Evolutionary conservation across 108 stramenopile genomes (phyloP), one percentile per base, ranked within the genome.

Genomic region (Pseudonitzschia delicatissima): DNA sequence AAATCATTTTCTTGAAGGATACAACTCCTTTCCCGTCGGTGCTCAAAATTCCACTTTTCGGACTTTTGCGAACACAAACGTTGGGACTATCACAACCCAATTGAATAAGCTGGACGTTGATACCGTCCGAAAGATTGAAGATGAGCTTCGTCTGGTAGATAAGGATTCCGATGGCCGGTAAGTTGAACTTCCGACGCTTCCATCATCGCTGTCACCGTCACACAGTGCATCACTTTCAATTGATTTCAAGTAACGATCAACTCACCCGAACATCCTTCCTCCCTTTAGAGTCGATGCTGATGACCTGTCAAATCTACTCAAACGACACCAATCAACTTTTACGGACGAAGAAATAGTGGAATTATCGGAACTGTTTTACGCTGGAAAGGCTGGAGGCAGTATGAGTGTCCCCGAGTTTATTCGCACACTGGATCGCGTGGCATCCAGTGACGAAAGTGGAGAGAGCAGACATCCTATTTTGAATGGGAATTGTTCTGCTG

Each of bases 311-410:
- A 32, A 32, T 18, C 78, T 93, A 0, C 64, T 93, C 8, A 77
- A 71, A 34, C 82, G 74, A 33, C 88, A 93, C 65, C 71, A 55
- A 0, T 27, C 53, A 25, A 5, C 50, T 6, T 93, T 93, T 68
- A 81, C 81, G 0, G 92, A 90, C n/a, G 72, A 50, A 3, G 92
- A 93, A 48, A 82, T 90, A 37, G 68, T 85, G 18, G 87, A 90
- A 55, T 64, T 90, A 18, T 62, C 78, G 26, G 92, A 93, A 42
- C 45, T 88, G 5, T 93, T 73, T 60, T 93, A 93, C 49, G 83
- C 82, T 5, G 77, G 67, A 15, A 78, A 74, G 18, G 83, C 77
- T 23, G 92, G 81, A 11, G 80, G 79, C n/a, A 45, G 49, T 18
- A 77, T 90, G 4, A 21, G 57, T 8, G 77, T 90, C 64, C 72